phyloP scores from a whole-genome alignment of 83 land plant genomes.

The Isoetes engelmannii region DNA sequence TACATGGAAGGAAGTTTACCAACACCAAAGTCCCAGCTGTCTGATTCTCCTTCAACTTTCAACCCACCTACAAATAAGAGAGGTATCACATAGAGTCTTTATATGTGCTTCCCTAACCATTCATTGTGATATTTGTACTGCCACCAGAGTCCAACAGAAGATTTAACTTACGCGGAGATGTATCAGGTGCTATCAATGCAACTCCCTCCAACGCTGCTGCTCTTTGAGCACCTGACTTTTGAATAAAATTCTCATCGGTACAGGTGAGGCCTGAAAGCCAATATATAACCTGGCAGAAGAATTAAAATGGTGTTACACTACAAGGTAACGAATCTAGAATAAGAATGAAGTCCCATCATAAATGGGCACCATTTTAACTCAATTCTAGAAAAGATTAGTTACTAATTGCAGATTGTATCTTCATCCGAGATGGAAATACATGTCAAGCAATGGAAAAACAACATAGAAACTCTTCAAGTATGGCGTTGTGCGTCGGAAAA shows the following conservation, averaged over 20 bases:
- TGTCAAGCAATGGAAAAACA: too few species aligned
- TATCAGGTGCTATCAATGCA: conserved; percentile 82
- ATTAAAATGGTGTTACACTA: not conserved
- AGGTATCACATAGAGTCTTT: too few species aligned
- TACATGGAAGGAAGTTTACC: conserved; percentile 31
- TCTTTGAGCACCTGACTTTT: conserved; percentile 91
- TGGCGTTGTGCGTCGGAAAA: too few species aligned
- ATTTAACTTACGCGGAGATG: conserved; percentile 79
- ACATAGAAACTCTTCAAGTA: too few species aligned
- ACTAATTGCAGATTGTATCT: not conserved
- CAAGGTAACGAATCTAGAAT: not conserved
- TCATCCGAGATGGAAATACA: too few species aligned
- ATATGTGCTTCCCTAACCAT: too few species aligned
- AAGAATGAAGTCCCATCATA: not conserved
- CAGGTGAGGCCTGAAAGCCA: conserved; percentile 98
- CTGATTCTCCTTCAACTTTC: conserved; percentile 90
- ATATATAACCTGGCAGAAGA: conserved; percentile 61
- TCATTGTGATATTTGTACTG: too few species aligned
- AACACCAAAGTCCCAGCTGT: conserved; percentile 89
- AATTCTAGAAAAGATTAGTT: not conserved
- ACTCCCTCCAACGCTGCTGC: conserved; percentile 70
- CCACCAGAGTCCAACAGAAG: too few species aligned
- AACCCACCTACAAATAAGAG: conserved; percentile 59
- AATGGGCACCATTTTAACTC: not conserved
- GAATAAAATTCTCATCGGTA: conserved; percentile 89